A percentile compares a stretch with the other conserved stretches of the same genome.
Conservation (phyloP, 331 rosid genomes). For the Dryas integrifolia region DNA sequence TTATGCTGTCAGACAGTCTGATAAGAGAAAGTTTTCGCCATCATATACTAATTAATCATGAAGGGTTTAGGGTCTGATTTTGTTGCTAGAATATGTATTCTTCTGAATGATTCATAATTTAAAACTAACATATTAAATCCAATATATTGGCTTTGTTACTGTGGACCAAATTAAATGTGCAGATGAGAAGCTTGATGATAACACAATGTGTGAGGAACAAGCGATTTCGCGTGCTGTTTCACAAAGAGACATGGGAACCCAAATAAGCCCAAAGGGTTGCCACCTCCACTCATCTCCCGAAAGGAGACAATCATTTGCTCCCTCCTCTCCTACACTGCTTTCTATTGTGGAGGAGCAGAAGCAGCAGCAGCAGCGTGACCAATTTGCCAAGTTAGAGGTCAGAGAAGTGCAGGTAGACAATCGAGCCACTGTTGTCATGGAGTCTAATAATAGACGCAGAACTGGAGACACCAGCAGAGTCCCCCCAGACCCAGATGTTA, state of each 20-base stretch:
- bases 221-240: constrained; percentile 35
- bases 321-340: constrained; percentile 39
- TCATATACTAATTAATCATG: neutral
- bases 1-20: neutral
- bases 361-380: constrained; percentile 37
- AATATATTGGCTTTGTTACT: neutral
- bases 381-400: constrained; percentile 45
- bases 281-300: constrained; percentile 29
- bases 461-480: constrained; percentile 27
- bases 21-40: no score
- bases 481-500: constrained; percentile 24
- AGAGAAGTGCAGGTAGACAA: constrained; percentile 81
- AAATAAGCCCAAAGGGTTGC: constrained; percentile 57
- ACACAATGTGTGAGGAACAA: constrained; percentile 29
- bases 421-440: constrained; percentile 43
- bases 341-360: constrained; percentile 38
- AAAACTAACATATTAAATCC: neutral
- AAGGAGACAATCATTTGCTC: constrained; percentile 30
- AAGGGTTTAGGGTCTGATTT: neutral
- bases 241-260: constrained; percentile 61
- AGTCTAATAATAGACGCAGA: constrained; percentile 32
- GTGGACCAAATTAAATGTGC: constrained; percentile 19
- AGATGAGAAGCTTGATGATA: constrained; percentile 49
- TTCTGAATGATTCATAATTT: neutral
- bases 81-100: neutral